phyloP scores from a whole-genome alignment of 1,139 yeast species.

The Meyerozyma guilliermondii region DNA sequence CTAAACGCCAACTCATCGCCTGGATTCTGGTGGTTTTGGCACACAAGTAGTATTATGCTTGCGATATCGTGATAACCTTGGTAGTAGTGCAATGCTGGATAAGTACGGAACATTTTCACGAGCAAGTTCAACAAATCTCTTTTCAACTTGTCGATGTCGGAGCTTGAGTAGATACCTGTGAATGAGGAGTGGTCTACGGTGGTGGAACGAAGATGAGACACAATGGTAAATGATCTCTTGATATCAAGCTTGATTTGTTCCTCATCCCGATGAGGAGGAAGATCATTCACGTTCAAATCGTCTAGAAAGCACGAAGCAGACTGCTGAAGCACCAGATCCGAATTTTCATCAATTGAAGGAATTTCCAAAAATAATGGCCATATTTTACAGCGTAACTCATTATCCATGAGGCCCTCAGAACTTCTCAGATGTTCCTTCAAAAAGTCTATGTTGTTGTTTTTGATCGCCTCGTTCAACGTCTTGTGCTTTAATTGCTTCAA shows the following conservation, averaged over 20 bases:
- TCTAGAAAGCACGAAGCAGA: slow-evolving; percentile 12
- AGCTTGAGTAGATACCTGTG: slow-evolving; percentile 29
- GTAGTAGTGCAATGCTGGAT: slow-evolving; percentile 68
- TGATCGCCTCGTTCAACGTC: slow-evolving; percentile 35
- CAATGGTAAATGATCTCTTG: slow-evolving; percentile 57
- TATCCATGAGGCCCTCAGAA: slow-evolving; percentile 45
- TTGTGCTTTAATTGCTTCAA: slow-evolving; percentile 33
- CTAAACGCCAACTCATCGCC: slow-evolving; percentile 36
- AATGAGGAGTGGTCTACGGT: slow-evolving; percentile 20
- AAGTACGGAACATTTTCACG: slow-evolving; percentile 49
- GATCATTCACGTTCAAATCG: slow-evolving; percentile 22
- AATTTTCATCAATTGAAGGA: neutral
- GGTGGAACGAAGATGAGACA: slow-evolving; percentile 25
- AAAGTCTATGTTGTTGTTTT: slow-evolving; percentile 7
- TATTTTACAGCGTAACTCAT: slow-evolving; percentile 32
- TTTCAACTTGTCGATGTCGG: slow-evolving; percentile 33
- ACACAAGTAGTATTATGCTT: slow-evolving; percentile 57
- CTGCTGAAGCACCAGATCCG: neutral
- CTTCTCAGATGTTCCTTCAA: slow-evolving; percentile 35
- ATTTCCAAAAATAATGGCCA: slow-evolving; percentile 46
- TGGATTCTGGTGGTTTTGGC: slow-evolving; percentile 21
- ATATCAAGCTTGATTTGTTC: slow-evolving; percentile 77
- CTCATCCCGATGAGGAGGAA: slow-evolving; percentile 61
- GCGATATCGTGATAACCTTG: slow-evolving; percentile 94
- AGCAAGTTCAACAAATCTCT: slow-evolving; percentile 44